phyloP scores from a whole-genome alignment of 768 basidiomycete species.

The Pisolithus tinctorius region DNA sequence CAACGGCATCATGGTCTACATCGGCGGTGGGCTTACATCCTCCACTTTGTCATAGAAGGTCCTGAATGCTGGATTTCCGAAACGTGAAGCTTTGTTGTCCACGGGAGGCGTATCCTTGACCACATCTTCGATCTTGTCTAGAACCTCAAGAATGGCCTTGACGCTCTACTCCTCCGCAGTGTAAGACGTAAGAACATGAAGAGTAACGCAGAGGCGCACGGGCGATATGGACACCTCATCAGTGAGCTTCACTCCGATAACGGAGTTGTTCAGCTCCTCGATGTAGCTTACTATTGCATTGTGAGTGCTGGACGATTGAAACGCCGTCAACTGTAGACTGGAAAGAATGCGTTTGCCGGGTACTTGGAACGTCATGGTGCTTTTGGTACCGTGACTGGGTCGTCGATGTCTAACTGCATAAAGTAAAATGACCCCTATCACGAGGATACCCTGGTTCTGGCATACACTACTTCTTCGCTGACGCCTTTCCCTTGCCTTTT shows the following conservation, averaged over 20 bases:
- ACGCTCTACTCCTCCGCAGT: conserved; percentile 46
- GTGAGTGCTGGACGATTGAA: conserved; percentile 70
- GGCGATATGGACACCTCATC: conserved; percentile 51
- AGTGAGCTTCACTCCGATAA: conserved; percentile 70
- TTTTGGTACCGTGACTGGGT: neutral
- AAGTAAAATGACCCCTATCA: too few relatives aligned
- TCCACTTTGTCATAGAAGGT: conserved; percentile 81
- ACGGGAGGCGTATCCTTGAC: conserved; percentile 75
- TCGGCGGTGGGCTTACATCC: conserved; percentile 39
- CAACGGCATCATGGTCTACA: conserved; percentile 3
- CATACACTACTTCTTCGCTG: conserved; percentile 16
- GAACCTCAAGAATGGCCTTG: conserved; percentile 49
- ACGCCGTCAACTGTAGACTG: conserved; percentile 72
- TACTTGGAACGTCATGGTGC: conserved; percentile 33
- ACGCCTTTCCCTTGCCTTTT: conserved; percentile 36
- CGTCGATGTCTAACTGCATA: neutral
- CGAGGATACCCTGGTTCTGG: neutral
- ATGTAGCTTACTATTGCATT: conserved; percentile 63
- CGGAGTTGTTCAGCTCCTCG: conserved; percentile 64
- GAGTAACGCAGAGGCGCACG: conserved; percentile 37
- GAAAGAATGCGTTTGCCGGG: conserved; percentile 74
- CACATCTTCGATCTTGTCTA: conserved; percentile 60
- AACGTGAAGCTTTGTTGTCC: conserved; percentile 85
- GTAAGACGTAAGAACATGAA: neutral
- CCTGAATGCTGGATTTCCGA: conserved; percentile 96